These are phyloP conservation scores for Ophidiomyces ophidiicola DNA, from an alignment of 2,329 filamentous ascomycete genomes.

Conservation along the genomic window DNA sequence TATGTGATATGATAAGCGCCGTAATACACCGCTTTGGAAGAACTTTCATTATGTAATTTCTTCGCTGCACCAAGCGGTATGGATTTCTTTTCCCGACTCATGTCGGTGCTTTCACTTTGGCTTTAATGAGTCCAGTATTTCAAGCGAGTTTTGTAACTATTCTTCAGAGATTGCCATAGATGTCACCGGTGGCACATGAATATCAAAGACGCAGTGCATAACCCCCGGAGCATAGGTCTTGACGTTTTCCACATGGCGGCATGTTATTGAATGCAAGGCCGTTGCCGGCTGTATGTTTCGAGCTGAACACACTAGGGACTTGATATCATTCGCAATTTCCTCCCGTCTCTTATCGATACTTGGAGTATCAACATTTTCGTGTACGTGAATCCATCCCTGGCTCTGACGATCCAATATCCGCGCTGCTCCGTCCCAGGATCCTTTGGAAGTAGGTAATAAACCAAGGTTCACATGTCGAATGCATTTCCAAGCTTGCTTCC, in stretches of 20 bases:
- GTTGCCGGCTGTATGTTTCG: not conserved
- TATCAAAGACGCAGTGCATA: slow-evolving; percentile 50
- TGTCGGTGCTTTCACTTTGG: not conserved
- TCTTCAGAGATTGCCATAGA: slow-evolving; percentile 1
- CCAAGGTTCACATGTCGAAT: slow-evolving; percentile 50
- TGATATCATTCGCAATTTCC: slow-evolving; percentile 33
- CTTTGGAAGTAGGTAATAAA: slow-evolving; percentile 41
- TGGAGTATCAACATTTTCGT: slow-evolving; percentile 45
- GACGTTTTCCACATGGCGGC: slow-evolving; percentile 40
- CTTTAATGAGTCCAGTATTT: not conserved
- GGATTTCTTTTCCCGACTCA: not conserved
- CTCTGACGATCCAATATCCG: slow-evolving; percentile 33
- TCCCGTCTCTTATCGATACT: slow-evolving; percentile 31
- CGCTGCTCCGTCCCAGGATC: slow-evolving; percentile 41
- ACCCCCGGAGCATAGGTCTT: slow-evolving; percentile 52
- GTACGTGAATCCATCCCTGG: slow-evolving; percentile 48
- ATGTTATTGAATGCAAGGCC: slow-evolving; percentile 11
- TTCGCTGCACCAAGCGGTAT: not conserved
- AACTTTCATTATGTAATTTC: slow-evolving; percentile 1
- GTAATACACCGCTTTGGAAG: too few relatives aligned
- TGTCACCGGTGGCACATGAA: slow-evolving; percentile 22
- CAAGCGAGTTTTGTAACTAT: not conserved
- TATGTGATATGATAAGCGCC: too few relatives aligned
- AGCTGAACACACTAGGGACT: slow-evolving; percentile 17
- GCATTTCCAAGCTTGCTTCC: slow-evolving; percentile 24